phyloP scores from a whole-genome alignment of 2,329 filamentous ascomycete species.

The Aspergillus sp. region DNA sequence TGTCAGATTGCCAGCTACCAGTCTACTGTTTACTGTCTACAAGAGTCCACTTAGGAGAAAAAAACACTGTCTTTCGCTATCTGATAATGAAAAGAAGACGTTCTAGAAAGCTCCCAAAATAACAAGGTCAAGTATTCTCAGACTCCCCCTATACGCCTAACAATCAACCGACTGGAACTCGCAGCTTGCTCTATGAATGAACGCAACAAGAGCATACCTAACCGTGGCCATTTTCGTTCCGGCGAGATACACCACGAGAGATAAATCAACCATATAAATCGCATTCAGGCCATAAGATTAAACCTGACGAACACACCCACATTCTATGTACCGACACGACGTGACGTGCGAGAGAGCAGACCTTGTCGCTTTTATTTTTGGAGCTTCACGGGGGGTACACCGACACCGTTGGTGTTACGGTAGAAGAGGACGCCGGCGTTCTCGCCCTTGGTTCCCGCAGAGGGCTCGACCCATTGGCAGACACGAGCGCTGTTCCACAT shows the following conservation, averaged over 20 bases:
- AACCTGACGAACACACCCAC: constrained; percentile 9
- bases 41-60: not conserved
- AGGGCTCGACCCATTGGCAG: constrained; percentile 98
- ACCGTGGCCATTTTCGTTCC: constrained; percentile 25
- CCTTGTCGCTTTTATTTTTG: constrained; percentile 25
- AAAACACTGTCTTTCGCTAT: not conserved
- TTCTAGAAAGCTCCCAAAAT: not conserved
- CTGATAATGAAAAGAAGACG: not conserved
- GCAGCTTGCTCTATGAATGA: not conserved
- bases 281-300: constrained; percentile 8
- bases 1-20: no score
- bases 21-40: no score
- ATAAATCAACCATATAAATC: constrained; percentile 5
- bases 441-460: constrained; percentile 74
- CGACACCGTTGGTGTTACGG: constrained; percentile 89
- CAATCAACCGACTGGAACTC: not conserved
- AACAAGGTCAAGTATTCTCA: not conserved
- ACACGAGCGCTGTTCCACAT: constrained; percentile 77
- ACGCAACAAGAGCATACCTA: constrained; percentile 3
- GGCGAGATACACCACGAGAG: constrained; percentile 23
- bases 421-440: constrained; percentile 88
- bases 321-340: constrained; percentile 16
- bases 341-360: not conserved
- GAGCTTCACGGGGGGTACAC: constrained; percentile 56
- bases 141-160: not conserved